Percentiles rank a stretch among this genome's conserved stretches.
Evolutionary conservation across 2,329 filamentous ascomycete genomes (phyloP).

Genomic region (Biscogniauxia sp.): DNA sequence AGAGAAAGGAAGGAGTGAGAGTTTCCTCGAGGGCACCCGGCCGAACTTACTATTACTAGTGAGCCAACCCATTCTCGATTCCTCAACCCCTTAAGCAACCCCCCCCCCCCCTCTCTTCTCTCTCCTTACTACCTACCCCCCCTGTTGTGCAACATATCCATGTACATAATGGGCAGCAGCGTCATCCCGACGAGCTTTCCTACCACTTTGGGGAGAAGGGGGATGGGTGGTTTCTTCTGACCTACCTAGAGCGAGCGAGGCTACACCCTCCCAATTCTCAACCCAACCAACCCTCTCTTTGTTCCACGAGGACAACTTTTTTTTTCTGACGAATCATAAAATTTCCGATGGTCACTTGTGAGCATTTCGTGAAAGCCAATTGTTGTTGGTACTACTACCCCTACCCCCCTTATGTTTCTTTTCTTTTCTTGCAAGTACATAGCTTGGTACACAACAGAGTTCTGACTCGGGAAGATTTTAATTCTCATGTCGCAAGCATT

Average conservation of each 20-base stretch:
- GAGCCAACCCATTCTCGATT: background rate
- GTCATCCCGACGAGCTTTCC: background rate
- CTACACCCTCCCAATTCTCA: no score
- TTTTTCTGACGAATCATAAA: constrained; percentile 4
- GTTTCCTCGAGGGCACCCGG: background rate
- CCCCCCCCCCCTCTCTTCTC: no score
- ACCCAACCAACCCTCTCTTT: background rate
- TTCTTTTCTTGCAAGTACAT: constrained; percentile 4
- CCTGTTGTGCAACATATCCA: background rate
- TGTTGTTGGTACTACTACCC: constrained; percentile 1
- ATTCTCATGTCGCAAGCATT: background rate
- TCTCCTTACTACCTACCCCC: no score
- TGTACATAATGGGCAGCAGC: background rate
- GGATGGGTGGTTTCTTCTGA: no score
- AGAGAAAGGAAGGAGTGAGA: background rate
- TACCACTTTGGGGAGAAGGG: no score
- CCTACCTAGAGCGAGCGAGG: no score
- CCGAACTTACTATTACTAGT: background rate
- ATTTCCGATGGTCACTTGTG: constrained; percentile 14
- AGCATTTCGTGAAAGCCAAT: constrained; percentile 9
- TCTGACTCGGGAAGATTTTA: background rate
- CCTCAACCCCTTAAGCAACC: background rate
- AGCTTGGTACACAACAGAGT: constrained; percentile 9
- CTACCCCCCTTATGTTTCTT: background rate
- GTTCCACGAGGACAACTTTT: background rate